Percentiles rank a stretch among this genome's conserved stretches.
Evolutionary conservation across 768 basidiomycete species (phyloP).

Genomic region (Hemileccinum rubropunctum): DNA sequence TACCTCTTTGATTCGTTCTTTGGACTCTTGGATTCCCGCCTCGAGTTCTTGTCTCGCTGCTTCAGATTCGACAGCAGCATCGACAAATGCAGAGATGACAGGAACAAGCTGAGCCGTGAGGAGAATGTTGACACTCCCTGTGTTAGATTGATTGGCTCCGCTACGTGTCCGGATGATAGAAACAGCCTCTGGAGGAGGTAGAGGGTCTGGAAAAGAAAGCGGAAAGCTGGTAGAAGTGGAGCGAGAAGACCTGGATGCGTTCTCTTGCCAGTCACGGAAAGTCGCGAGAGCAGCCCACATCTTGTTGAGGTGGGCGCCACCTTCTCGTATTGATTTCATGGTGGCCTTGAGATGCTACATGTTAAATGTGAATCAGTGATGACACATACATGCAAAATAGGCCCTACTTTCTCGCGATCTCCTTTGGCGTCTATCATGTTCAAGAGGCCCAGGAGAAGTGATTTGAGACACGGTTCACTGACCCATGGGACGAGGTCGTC

Average conservation of each 20-base stretch:
- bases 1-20: conserved; percentile 48
- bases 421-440: conserved; percentile 47
- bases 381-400: background rate
- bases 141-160: conserved; percentile 28
- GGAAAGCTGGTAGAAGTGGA: conserved; percentile 8
- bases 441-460: conserved; percentile 61
- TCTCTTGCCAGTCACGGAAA: conserved; percentile 40
- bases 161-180: conserved; percentile 48
- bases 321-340: conserved; percentile 49
- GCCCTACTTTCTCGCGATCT: conserved; percentile 33
- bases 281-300: conserved; percentile 57
- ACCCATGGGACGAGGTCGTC: conserved; percentile 51
- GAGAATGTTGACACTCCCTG: conserved; percentile 34
- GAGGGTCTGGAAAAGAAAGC: conserved; percentile 54
- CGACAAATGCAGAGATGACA: conserved; percentile 57
- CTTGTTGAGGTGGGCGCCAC: conserved; percentile 56
- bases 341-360: conserved; percentile 32
- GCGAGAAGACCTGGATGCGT: conserved; percentile 15
- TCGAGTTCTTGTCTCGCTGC: conserved; percentile 61
- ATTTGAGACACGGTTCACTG: conserved; percentile 60
- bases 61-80: conserved; percentile 45
- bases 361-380: background rate
- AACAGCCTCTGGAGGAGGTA: conserved; percentile 47
- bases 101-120: conserved; percentile 65
- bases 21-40: conserved; percentile 50